Evolutionary conservation across 805 yeast species (phyloP).

Genomic region (Schwanniomyces polymorphus): DNA sequence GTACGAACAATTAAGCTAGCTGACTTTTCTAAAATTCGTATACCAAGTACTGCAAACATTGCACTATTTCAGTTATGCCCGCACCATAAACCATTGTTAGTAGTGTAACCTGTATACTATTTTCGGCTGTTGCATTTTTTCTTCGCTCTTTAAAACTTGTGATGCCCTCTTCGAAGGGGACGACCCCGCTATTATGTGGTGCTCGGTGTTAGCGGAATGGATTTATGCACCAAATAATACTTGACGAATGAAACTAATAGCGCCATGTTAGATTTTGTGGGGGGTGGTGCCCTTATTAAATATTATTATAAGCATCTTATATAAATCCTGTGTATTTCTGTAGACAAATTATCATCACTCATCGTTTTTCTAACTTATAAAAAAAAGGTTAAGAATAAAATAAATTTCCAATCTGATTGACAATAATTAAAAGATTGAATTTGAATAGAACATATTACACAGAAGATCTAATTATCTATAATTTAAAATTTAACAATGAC

Average conservation of each 20-base stretch:
- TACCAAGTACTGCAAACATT: neutral
- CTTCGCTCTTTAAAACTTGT: too few relatives aligned
- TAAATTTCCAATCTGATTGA: too few relatives aligned
- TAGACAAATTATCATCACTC: neutral
- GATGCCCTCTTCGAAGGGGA: too few relatives aligned
- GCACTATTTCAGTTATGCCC: neutral
- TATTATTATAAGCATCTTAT: neutral
- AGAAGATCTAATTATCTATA: neutral
- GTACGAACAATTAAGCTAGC: too few relatives aligned
- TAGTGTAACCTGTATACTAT: neutral
- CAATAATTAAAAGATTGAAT: too few relatives aligned
- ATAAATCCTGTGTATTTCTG: neutral
- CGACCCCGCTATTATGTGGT: neutral
- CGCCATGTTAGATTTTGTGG: neutral
- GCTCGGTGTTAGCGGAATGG: neutral
- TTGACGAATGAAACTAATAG: neutral
- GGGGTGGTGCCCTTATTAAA: neutral
- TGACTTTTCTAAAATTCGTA: neutral
- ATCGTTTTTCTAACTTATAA: too few relatives aligned
- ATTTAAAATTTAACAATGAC: slow-evolving; percentile 11
- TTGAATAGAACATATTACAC: too few relatives aligned
- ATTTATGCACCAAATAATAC: neutral
- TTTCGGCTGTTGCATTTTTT: neutral
- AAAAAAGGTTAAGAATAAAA: too few relatives aligned
- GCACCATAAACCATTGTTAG: neutral